These are phyloP conservation scores for Quercus tomentella DNA, from an alignment of 331 rosid genomes.

Conservation along the genomic window DNA sequence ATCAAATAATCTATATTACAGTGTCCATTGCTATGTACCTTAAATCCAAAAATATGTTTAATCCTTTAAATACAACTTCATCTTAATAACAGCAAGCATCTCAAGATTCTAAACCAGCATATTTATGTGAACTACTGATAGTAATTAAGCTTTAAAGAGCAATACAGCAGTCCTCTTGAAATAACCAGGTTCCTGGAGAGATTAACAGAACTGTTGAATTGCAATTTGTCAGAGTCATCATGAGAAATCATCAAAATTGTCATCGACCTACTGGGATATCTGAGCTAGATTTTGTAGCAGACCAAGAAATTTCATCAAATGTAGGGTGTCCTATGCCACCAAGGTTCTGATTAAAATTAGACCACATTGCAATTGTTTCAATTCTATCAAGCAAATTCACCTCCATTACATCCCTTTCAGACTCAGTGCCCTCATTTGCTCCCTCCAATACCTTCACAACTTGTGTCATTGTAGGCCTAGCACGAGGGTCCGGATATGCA, in stretches of 20 bases:
- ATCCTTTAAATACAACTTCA: not conserved
- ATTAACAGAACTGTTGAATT: not conserved
- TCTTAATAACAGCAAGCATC: no score
- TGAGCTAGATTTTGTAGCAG: slow-evolving; percentile 14
- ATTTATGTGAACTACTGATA: not conserved
- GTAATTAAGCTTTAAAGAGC: not conserved
- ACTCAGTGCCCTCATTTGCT: not conserved
- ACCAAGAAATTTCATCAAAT: slow-evolving; percentile 32
- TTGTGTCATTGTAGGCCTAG: slow-evolving; percentile 54
- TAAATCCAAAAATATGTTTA: not conserved
- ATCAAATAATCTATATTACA: no score
- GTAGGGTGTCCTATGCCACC: slow-evolving; percentile 26
- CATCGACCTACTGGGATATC: slow-evolving; percentile 25
- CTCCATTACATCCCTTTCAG: slow-evolving; percentile 21
- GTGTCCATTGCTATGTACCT: no score
- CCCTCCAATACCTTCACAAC: slow-evolving; percentile 43
- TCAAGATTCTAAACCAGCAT: not conserved
- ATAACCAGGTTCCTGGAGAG: not conserved
- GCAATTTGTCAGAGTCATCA: not conserved
- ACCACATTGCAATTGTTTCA: slow-evolving; percentile 31
- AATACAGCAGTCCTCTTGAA: not conserved
- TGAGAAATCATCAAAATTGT: not conserved
- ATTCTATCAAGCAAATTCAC: slow-evolving; percentile 24
- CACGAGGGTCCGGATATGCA: slow-evolving; percentile 32
- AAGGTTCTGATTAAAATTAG: slow-evolving; percentile 1